Conservation (phyloP, 2,329 filamentous ascomycete genomes). For the Aspergillus neotritici region DNA sequence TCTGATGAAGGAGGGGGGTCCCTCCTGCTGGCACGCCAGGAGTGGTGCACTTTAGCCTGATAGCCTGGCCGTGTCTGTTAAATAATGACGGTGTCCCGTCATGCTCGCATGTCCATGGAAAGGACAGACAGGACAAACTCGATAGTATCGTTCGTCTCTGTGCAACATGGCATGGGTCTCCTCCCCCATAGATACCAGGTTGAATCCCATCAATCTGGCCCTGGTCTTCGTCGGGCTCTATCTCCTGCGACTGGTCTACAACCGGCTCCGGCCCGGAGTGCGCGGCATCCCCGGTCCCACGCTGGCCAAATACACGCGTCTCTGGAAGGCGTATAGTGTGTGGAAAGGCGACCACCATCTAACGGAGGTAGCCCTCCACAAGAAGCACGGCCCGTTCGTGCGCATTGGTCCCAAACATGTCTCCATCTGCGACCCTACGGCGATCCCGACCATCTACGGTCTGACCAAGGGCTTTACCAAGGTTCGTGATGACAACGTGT, state of each 20-base stretch:
- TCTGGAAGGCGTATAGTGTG: neutral
- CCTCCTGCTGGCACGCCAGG: too few species aligned
- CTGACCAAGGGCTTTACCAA: constrained; percentile 3
- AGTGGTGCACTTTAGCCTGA: too few species aligned
- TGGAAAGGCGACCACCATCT: neutral
- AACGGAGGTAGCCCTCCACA: neutral
- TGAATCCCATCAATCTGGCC: neutral
- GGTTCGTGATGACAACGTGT: neutral
- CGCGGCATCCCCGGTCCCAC: neutral
- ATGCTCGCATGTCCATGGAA: too few species aligned
- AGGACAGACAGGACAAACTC: too few species aligned
- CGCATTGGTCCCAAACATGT: constrained; percentile 7
- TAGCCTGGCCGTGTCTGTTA: too few species aligned
- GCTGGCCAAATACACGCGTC: neutral
- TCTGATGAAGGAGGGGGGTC: too few species aligned
- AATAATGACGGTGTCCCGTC: too few species aligned
- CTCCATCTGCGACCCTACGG: constrained; percentile 2
- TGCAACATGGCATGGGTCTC: too few species aligned
- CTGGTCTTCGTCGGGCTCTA: neutral
- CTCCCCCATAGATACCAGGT: neutral
- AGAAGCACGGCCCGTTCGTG: constrained; percentile 3
- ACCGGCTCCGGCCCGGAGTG: neutral
- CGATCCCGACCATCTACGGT: constrained; percentile 5
- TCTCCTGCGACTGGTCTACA: too few species aligned
- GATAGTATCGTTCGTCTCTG: too few species aligned